These are phyloP conservation scores for Trichomonascaceae sp. DNA, from an alignment of 1,139 yeast species.

Conservation along the genomic window DNA sequence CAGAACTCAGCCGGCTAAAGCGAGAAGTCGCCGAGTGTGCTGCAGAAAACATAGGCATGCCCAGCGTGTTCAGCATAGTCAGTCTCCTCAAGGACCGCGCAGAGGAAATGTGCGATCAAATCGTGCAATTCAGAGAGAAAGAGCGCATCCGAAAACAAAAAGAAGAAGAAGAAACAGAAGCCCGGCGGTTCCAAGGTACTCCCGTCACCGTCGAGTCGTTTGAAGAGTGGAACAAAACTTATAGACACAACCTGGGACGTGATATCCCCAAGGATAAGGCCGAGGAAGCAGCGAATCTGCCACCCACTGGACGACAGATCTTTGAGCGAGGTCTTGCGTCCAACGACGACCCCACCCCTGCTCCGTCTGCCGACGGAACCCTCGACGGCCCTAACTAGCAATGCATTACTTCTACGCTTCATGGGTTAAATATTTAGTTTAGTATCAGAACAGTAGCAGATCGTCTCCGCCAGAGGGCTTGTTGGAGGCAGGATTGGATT, in stretches of 20 bases:
- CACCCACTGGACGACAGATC: slow-evolving; percentile 74
- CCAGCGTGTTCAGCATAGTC: slow-evolving; percentile 69
- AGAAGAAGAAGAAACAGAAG: slow-evolving; percentile 55
- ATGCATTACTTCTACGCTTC: too few species aligned
- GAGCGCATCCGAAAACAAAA: slow-evolving; percentile 44
- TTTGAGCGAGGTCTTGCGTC: slow-evolving; percentile 78
- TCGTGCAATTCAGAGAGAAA: slow-evolving; percentile 43
- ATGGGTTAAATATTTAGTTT: too few species aligned
- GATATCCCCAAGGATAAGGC: too few species aligned
- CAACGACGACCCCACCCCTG: too few species aligned
- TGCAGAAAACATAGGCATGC: slow-evolving; percentile 68
- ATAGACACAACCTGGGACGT: slow-evolving; percentile 41
- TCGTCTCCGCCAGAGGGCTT: slow-evolving; percentile 9
- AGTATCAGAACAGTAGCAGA: too few species aligned
- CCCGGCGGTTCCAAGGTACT: slow-evolving; percentile 64
- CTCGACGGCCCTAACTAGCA: too few species aligned
- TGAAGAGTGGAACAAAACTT: slow-evolving; percentile 52
- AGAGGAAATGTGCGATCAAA: slow-evolving; percentile 48
- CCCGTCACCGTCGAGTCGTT: slow-evolving; percentile 65
- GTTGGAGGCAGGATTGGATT: too few species aligned
- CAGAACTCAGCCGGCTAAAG: slow-evolving; percentile 32
- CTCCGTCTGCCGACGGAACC: too few species aligned
- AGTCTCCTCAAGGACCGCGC: slow-evolving; percentile 70
- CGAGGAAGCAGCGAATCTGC: too few species aligned
- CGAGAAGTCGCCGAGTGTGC: slow-evolving; percentile 37